Evolutionary conservation across 1,284 basidiomycete genomes (phyloP).

Genomic region (Thecaphora frezii): DNA sequence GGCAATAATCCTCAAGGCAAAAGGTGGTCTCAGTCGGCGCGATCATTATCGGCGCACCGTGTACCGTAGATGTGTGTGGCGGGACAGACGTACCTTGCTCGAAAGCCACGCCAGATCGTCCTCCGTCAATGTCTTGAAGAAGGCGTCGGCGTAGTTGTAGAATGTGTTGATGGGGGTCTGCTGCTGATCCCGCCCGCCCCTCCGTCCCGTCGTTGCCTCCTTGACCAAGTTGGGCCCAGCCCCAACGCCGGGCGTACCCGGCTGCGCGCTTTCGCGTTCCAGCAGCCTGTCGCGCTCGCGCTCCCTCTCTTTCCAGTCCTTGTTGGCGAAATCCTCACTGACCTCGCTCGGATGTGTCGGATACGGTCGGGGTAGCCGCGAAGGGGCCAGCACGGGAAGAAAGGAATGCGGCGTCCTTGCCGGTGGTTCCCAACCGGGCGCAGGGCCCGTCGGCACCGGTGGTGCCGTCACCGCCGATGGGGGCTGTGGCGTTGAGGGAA

Average conservation of each 20-base stretch:
- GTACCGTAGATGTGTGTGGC: no score
- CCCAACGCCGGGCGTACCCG: constrained; percentile 23
- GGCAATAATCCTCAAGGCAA: no score
- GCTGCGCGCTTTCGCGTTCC: constrained; percentile 33
- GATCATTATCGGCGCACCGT: no score
- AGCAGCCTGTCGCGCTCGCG: constrained; percentile 43
- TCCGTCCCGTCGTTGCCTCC: constrained; percentile 32
- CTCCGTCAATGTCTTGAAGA: constrained; percentile 57
- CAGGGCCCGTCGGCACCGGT: constrained; percentile 15
- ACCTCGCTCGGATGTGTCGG: constrained; percentile 52
- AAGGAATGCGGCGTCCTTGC: constrained; percentile 38
- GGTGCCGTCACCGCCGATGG: constrained; percentile 2
- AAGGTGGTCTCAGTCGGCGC: no score
- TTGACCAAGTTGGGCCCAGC: constrained; percentile 24
- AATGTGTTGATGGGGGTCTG: constrained; percentile 55
- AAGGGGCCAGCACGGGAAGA: constrained; percentile 35
- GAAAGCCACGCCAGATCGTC: constrained; percentile 58
- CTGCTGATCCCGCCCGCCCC: constrained; percentile 41
- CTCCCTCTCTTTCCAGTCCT: constrained; percentile 53
- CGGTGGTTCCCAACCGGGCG: constrained; percentile 46
- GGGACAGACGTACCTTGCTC: constrained; percentile 36
- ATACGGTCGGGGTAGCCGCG: constrained; percentile 33
- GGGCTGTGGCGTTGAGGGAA: constrained; percentile 23
- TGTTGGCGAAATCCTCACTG: constrained; percentile 48
- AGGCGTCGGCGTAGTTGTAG: constrained; percentile 53